A percentile compares a stretch with the other conserved stretches of the same genome.
Conservation (phyloP, 331 rosid genomes). For the Quercus tomentella region DNA sequence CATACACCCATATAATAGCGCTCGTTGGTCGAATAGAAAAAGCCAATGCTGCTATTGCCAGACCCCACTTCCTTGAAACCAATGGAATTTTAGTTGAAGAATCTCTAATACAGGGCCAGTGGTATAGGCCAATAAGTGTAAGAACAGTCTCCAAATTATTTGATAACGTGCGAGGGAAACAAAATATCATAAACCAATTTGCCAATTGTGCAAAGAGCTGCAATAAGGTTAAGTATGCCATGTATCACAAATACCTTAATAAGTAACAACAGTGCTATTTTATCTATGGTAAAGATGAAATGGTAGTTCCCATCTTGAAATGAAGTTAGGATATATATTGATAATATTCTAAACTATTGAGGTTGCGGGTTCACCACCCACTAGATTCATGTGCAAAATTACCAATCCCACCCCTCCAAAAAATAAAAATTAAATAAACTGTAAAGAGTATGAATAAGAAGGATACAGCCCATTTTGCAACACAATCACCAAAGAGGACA, state of each 20-base stretch:
- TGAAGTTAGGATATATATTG: background rate
- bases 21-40: constrained; percentile 91
- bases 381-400: background rate
- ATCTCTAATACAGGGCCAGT: constrained; percentile 82
- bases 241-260: background rate
- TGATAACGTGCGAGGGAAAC: constrained; percentile 71
- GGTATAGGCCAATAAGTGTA: constrained; percentile 72
- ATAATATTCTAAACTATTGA: background rate
- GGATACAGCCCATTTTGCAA: constrained; percentile 96
- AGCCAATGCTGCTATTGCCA: constrained; percentile 68
- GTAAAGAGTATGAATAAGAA: constrained; percentile 5
- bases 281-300: background rate
- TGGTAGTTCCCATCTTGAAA: background rate
- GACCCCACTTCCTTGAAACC: constrained; percentile 73
- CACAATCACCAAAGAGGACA: constrained; percentile 52
- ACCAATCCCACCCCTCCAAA: background rate
- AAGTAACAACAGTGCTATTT: background rate
- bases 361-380: too few relatives aligned
- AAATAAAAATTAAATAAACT: background rate
- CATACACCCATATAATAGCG: constrained; percentile 78
- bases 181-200: constrained; percentile 88
- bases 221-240: constrained; percentile 43
- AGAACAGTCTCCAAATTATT: constrained; percentile 89
- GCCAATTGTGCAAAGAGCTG: constrained; percentile 84
- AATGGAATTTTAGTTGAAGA: constrained; percentile 29